Conservation (phyloP, 495 filamentous ascomycete genomes). For the Tuber brumale region DNA sequence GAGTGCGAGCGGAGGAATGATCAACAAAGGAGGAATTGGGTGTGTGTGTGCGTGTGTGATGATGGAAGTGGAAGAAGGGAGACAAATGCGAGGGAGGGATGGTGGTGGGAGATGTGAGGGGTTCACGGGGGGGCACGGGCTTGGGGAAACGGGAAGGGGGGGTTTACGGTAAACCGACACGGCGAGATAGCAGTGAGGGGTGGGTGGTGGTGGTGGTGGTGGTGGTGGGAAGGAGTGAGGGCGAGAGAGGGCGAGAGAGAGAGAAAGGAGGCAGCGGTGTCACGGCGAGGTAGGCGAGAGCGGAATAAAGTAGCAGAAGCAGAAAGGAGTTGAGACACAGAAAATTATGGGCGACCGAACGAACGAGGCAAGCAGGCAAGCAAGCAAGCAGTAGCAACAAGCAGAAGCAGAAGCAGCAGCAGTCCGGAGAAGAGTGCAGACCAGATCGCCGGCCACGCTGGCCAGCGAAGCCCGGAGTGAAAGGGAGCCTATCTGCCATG, state of each 20-base stretch:
- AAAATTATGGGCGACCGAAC: not conserved
- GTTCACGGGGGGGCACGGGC: conserved; percentile 17
- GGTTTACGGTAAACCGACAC: conserved; percentile 32
- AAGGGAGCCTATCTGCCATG: conserved; percentile 27
- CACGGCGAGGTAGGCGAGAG: conserved; percentile 30
- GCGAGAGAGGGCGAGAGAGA: conserved; percentile 11
- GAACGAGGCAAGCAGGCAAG: not conserved
- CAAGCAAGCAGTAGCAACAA: not conserved
- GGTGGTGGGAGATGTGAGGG: conserved; percentile 7
- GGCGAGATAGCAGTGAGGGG: conserved; percentile 24
- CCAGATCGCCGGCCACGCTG: conserved; percentile 39
- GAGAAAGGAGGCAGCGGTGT: conserved; percentile 22
- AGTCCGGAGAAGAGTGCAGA: conserved; percentile 22
- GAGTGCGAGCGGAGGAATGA: conserved; percentile 26
- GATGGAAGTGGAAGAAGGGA: conserved; percentile 7
- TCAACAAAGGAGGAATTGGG: not conserved
- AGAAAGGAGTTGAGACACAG: not conserved
- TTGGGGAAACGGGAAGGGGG: conserved; percentile 20
- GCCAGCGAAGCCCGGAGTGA: conserved; percentile 33
- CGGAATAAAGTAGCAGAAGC: conserved; percentile 22
- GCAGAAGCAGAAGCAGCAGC: not conserved
- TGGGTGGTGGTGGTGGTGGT: conserved; percentile 10
- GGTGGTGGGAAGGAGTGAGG: not conserved
- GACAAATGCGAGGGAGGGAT: conserved; percentile 11
- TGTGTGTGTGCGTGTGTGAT: not conserved